Evolutionary conservation across 495 filamentous ascomycete species (phyloP), one percentile per base, ranked within the genome.

Genomic region (Aspergillus cavernicola): DNA sequence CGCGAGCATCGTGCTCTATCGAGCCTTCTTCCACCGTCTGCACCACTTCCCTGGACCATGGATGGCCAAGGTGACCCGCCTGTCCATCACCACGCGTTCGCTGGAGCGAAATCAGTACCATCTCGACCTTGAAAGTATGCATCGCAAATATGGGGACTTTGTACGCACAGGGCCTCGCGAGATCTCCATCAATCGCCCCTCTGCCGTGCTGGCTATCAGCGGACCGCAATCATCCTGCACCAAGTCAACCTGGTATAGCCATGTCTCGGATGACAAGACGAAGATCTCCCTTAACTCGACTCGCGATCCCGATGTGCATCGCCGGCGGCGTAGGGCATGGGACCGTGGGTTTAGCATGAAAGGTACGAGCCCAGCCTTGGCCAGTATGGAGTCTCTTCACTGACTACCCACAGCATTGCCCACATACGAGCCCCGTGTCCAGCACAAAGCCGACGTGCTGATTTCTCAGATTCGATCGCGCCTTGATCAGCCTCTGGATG

Each of bases 281-380:
- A 11, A 52, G 20, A 57, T 64, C 11, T 53, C 63, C 0, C 50
- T 75, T 1, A 57, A 73, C 10, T 59, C 43, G 4, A 61, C 66
- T 0, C 67, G 74, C 4, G 51, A 64, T 40, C 57, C 56, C 33
- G 56, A 55, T 4, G 16, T 60, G 1, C 74, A 78, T 52, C 63
- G 64, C 7, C 40, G 47, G 2, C 60, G 71, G 4, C 73, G 74
- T 12, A 58, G 66, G 15, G 61, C 68, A 9, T 77, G 70, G 73
- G 67, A 68, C 48, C 46, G 58, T 9, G 68, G 56, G 2, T 65
- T 73, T 26, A 59, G 62, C 24, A 31, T 32, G 41, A 44, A 44
- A n/a, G 41, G 41, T 44, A 11, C 10, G 35, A 16, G 19, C 13
- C 9, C 35, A 35, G 10, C 11, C 3, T n/a, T n/a, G n/a, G n/a